Base-by-base conservation (phyloP, 192 early-diverging fungal genomes). In the Coemansia sp. region DNA sequence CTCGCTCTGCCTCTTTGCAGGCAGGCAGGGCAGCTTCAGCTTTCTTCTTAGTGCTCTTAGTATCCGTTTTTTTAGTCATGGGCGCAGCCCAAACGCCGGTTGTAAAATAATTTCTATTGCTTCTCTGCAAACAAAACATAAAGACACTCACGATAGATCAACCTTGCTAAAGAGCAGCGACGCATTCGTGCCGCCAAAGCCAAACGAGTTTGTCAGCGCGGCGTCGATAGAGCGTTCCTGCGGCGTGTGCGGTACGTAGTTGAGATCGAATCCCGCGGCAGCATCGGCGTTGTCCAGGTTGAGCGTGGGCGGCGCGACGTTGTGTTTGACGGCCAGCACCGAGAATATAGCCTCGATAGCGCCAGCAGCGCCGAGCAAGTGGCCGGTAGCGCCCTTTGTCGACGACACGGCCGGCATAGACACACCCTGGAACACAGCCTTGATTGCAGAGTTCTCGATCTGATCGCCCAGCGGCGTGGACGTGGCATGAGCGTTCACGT, bases 401-500 rank as follows among this genome's bases (percentile, higher is more conserved):
- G 92, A 91, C 6, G 92, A 94, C 2, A 94, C 86, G 6, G 86
- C 83, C 3, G 91, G 53, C 1, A 34, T 22, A 29, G 77, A 57
- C 17, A 19, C 42, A 9, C 39, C 64, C 40, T 67, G 72, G 80
- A 95, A 93, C 18, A 95, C 81, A 2, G 74, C 40, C 50, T 85
- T 84, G 38, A 98, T 93, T 6, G 95, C 92, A 4, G 78, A 46
- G 60, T 89, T 88, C 67, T 98, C 95, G 11, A 90, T 86, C 47
- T 80, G 58, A 55, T 98, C 95, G 18, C 92, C 90, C 50, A 86
- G 64, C 28, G 81, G 67, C 4, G 95, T 98, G 9, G 87, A 87
- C 0, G 93, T 98, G 2, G 95, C 95, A 63, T 98, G 95, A 0
- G 92, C 91, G 70, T 98, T 98, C 15, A 98, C 65, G 64, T 98